phyloP scores from a whole-genome alignment of 352 stramenopile species.

The Globisporangium canariense region DNA sequence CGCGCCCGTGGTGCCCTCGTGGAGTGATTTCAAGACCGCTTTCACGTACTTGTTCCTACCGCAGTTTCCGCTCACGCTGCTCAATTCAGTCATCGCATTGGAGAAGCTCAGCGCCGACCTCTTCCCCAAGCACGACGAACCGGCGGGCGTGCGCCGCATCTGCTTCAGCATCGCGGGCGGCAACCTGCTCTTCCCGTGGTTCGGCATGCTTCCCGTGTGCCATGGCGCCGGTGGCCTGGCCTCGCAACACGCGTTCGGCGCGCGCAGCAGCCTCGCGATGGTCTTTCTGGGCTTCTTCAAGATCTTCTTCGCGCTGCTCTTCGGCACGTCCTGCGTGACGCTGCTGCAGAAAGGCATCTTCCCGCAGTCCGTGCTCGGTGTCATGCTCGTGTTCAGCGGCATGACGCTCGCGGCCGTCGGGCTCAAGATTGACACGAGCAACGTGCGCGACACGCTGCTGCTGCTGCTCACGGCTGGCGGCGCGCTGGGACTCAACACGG shows the following conservation, averaged over 20 bases:
- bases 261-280: conserved; percentile 87
- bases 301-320: conserved; percentile 86
- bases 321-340: conserved; percentile 71
- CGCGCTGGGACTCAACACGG: conserved; percentile 53
- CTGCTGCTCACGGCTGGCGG: conserved; percentile 38
- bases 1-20: conserved; percentile 47
- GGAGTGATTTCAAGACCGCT: conserved; percentile 54
- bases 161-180: conserved; percentile 65
- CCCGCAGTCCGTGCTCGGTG: conserved; percentile 48
- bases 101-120: conserved; percentile 86
- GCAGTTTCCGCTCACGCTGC: conserved; percentile 88
- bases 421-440: conserved; percentile 43
- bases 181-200: conserved; percentile 87
- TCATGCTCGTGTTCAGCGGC: conserved; percentile 59
- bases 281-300: conserved; percentile 88
- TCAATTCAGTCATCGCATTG: conserved; percentile 92
- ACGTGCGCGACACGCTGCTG: conserved; percentile 34
- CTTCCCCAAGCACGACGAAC: conserved; percentile 78
- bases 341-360: conserved; percentile 59
- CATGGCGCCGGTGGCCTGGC: conserved; percentile 91
- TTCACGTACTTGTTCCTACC: conserved; percentile 89
- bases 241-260: conserved; percentile 91
- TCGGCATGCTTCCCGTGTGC: conserved; percentile 91
- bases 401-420: conserved; percentile 47
- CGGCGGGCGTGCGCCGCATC: conserved; percentile 56